Evolutionary conservation across 83 land plant species (phyloP).

Genomic region (Picea abies): DNA sequence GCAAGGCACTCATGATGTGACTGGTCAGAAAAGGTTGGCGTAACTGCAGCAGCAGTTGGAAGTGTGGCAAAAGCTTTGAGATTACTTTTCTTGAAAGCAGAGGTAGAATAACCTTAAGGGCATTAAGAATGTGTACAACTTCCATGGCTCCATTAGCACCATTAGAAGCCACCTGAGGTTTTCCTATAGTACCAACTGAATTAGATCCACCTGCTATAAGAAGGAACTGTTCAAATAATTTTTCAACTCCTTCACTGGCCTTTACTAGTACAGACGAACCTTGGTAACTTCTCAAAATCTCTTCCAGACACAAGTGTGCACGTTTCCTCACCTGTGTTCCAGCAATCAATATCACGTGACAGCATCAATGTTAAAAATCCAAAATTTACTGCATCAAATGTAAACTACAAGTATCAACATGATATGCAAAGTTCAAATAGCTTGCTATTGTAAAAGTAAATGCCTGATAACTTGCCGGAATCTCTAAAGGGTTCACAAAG

Average conservation of each 20-base stretch:
- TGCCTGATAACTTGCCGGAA: too few species aligned
- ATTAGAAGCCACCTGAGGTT: constrained; percentile 25
- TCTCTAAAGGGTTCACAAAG: too few species aligned
- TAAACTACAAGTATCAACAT: not conserved
- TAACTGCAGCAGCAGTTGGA: constrained; percentile 54
- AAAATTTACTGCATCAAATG: not conserved
- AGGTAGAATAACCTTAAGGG: constrained; percentile 64
- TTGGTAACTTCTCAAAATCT: constrained; percentile 55
- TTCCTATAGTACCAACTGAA: constrained; percentile 16
- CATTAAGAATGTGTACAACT: constrained; percentile 68
- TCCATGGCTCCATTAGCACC: constrained; percentile 70
- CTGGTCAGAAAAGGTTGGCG: constrained; percentile 69
- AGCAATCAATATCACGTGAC: not conserved
- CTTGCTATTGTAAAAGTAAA: too few species aligned
- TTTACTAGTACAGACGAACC: constrained; percentile 39
- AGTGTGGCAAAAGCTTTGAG: constrained; percentile 37
- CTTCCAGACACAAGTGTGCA: constrained; percentile 52
- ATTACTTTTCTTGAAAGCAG: constrained; percentile 55
- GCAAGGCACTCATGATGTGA: constrained; percentile 52
- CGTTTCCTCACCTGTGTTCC: constrained; percentile 67
- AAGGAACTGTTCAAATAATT: constrained; percentile 58
- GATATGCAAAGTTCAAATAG: too few species aligned
- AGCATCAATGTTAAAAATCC: constrained; percentile 2
- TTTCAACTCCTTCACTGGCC: constrained; percentile 69
- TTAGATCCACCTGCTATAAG: constrained; percentile 52